Base-by-base conservation (phyloP, 768 basidiomycete genomes). In the Xerocomellus chrysenteron region DNA sequence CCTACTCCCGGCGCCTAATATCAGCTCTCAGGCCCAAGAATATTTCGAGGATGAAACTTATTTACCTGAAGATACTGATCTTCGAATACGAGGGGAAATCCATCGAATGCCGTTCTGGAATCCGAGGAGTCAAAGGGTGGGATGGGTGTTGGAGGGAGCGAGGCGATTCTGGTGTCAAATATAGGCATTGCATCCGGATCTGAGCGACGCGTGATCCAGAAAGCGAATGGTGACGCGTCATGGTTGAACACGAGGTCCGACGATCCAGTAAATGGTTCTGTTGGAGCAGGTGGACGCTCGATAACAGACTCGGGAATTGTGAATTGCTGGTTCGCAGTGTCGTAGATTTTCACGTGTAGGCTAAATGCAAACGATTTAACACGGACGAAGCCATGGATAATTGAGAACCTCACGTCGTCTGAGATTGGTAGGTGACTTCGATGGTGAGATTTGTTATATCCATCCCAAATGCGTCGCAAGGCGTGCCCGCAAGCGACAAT, bases 121-220 rank as follows among this genome's bases (percentile, higher is more conserved):
- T 85, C 83, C 9, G 67, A 70, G 0, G 76, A 33, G 39, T 82
- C 79, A n/a, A 80, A 74, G 12, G 87, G 78, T n/a, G 80, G 72
- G 35, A 83, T 82, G 1, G 85, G 82, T 3, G 86, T 80, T 4
- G 74, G 56, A 2, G 88, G 87, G 10, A 91, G 75, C 0, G 86
- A 88, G 0, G 77, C 60, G 10, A 79, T 67, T 41, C 89, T 80
- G 1, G 89, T 91, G 63, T 92, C 88, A 62, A 91, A 91, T 24
- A 92, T 68, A 50, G 83, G 86, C 44, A 65, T 62, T 7, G 74
- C 77, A 33, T 78, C 68, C 4, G 84, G 84, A 10, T 81, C 75
- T 4, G 82, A 81, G 24, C 83, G 81, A 43, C 88, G 82, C 2
- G 87, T 88, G 59, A 92, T 83, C 88, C 88, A 92, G 67, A 91